Evolutionary conservation across 352 stramenopile species (phyloP), one percentile per base, ranked within the genome.

Genomic region (Thraustotheca clavata): DNA sequence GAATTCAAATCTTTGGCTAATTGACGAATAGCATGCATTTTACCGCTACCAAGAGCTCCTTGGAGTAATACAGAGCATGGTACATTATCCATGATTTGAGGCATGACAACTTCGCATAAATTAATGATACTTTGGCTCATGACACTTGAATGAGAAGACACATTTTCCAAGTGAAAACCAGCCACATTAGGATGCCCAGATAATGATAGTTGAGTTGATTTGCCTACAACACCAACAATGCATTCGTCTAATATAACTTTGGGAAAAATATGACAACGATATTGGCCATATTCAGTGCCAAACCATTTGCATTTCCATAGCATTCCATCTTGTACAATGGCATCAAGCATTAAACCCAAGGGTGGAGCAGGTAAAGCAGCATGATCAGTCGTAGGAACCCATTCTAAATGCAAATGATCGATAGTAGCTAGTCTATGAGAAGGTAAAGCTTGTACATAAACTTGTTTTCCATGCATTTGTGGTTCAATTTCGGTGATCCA

Each of bases 21-120:
- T 24, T 86, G 77, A 5, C 74, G 71, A 4, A 88, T 75, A 32
- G 87, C 59, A 18, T 76, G 88, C 16, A 81, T 88, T 63, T 94
- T 94, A 16, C 85, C 85, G 9, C 80, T 71, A 6, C 85, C 83
- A 35, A 76, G 88, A 0, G 80, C 71, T 29, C 73, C 85, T 18
- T 91, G 77, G 3, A 94, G 47, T 11, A 94, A 47, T 2, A 91
- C 35, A 3, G 32, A 27, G 34, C 54, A 48, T 20, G 49, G 32
- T 35, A 35, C 29, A 34, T 18, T 34, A 14, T 34, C 9, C 39
- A 27, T n/a, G 24, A 52, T 14, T 11, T 52, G 43, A 24, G 43
- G 43, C 43, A 24, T 2, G 24, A 52, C 12, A 31, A 52, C 9
- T 31, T 52, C 43, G 11, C 9, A 52, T 11, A 52, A 31, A 24